Evolutionary conservation across 1,284 basidiomycete species (phyloP), one percentile per base, ranked within the genome.

Genomic region (Testicularia cyperi): DNA sequence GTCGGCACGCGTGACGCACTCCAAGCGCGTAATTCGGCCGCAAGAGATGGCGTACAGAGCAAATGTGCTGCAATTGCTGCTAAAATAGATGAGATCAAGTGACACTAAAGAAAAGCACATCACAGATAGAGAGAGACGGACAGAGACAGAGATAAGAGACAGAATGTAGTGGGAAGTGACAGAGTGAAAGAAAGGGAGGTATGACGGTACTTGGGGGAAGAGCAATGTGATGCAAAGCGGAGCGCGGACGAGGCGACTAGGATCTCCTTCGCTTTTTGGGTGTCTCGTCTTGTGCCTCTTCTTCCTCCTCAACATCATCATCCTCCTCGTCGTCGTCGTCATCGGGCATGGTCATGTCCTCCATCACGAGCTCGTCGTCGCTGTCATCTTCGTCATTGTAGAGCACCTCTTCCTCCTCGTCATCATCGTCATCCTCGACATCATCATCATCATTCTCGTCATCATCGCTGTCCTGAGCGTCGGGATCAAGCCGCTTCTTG

Each of bases 401-500:
- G 15, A 30, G 24, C 30, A 29, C 26, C 27, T 49, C 46, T 24
- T 47, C 35, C 1, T 38, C 44, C n/a, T 47, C 46, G 5, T 61
- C 55, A 3, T 65, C 44, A 12, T 60, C 55, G 15, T 44, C 46
- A 14, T 58, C 54, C n/a, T n/a, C n/a, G n/a, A n/a, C n/a, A 15
- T 58, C 48, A 3, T 54, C 51, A 14, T 52, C 66, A 3, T 55
- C 63, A 1, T 62, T 66, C 0, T 56, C 65, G 12, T 65, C 71
- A 4, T 55, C 54, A 19, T 68, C 65, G 5, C 48, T 55, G 18
- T 35, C 80, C 18, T 42, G 44, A 7, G 44, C 60, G 6, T 22
- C 37, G 20, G 60, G 52, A 18, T 53, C 47, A 16, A 55, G 32
- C 37, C 56, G 58, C 25, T 78, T 77, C 74, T 87, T 89, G 63